A percentile compares a stretch with the other conserved stretches of the same genome.
Conservation (phyloP, 2,329 filamentous ascomycete genomes). For the Aspergillus novofumigatus region DNA sequence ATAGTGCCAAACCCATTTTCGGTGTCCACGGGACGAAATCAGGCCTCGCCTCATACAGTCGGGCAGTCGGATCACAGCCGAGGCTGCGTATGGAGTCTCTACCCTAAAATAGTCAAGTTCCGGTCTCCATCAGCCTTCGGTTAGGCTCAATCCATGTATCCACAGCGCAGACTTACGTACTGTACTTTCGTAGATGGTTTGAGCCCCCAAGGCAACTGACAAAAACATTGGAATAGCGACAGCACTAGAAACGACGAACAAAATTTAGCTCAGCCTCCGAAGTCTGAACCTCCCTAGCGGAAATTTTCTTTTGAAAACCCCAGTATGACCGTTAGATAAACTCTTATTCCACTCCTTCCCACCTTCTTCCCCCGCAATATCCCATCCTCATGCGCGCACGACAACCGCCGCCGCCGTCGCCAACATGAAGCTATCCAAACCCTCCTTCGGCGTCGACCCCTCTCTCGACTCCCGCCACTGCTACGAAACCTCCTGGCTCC, state of each 20-base stretch:
- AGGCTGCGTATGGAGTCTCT: background rate
- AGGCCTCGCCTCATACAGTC: background rate
- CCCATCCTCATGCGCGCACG: background rate
- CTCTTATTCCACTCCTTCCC: background rate
- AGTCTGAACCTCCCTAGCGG: background rate
- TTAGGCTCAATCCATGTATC: no score
- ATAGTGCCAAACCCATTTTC: background rate
- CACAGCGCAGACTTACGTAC: background rate
- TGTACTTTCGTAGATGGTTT: background rate
- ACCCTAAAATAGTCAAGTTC: background rate
- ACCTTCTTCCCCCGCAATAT: background rate
- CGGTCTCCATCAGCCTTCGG: no score
- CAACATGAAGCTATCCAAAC: slow-evolving; percentile 13
- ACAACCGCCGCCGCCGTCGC: background rate
- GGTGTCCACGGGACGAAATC: no score
- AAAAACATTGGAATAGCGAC: background rate
- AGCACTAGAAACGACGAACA: background rate
- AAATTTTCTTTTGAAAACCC: background rate
- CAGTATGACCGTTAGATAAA: background rate
- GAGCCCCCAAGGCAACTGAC: background rate
- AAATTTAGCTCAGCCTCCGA: background rate
- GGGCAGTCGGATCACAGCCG: background rate
- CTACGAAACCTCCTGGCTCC: slow-evolving; percentile 76
- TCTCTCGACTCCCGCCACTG: slow-evolving; percentile 51
- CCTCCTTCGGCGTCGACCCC: slow-evolving; percentile 29